Conservation (phyloP, 2,329 filamentous ascomycete species). For the Lasiodiplodia citricola region DNA sequence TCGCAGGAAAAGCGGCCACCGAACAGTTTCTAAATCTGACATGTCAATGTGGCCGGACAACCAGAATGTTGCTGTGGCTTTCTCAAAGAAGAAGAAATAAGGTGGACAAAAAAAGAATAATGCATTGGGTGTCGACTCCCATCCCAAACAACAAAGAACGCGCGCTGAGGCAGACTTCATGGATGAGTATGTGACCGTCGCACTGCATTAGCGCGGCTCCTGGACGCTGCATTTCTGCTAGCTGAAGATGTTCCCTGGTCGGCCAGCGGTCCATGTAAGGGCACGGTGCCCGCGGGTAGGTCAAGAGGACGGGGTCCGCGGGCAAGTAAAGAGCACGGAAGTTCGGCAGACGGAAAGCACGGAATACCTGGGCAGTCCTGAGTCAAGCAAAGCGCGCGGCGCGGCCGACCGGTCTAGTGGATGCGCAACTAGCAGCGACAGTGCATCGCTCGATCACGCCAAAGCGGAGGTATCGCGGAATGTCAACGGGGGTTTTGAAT, state of each 20-base stretch:
- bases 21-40: background rate
- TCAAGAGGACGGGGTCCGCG: background rate
- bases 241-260: background rate
- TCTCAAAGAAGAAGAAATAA: background rate
- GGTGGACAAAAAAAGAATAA: background rate
- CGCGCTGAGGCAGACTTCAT: too few relatives aligned
- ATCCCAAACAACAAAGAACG: background rate
- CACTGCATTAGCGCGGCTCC: background rate
- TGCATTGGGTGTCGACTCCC: background rate
- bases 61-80: background rate
- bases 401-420: conserved; percentile 1
- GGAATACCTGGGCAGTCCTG: background rate
- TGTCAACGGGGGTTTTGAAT: background rate
- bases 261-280: background rate
- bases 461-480: background rate
- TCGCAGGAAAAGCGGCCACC: background rate
- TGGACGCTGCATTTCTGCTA: background rate
- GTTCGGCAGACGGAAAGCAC: conserved; percentile 12
- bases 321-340: background rate
- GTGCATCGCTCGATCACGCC: background rate
- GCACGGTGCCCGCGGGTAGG: background rate
- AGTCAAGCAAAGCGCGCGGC: conserved; percentile 3
- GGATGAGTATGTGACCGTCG: too few relatives aligned
- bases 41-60: background rate
- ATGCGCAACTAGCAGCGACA: conserved; percentile 1